Evolutionary conservation across 2,329 filamentous ascomycete species (phyloP).

Genomic region (Botryotinia narcissicola): DNA sequence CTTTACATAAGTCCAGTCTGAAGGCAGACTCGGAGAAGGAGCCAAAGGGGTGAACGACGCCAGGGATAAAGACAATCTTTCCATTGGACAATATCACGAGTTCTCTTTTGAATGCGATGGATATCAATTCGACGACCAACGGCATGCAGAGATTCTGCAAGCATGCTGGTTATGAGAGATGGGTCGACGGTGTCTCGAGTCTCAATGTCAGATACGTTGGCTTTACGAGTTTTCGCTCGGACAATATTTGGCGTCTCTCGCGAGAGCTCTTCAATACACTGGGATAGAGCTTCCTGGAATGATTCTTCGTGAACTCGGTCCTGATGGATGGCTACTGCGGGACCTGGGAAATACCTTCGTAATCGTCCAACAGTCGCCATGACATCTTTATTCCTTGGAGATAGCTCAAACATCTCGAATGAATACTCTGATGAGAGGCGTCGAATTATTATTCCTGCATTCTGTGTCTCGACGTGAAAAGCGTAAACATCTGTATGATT

Average conservation of each 20-base stretch:
- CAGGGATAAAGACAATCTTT: slow-evolving; percentile 42
- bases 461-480: slow-evolving; percentile 46
- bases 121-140: slow-evolving; percentile 38
- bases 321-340: slow-evolving; percentile 26
- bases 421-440: slow-evolving; percentile 20
- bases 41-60: slow-evolving; percentile 53
- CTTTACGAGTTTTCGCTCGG: slow-evolving; percentile 17
- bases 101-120: slow-evolving; percentile 48
- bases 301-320: neutral
- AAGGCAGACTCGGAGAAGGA: slow-evolving; percentile 52
- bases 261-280: slow-evolving; percentile 24
- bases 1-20: slow-evolving; percentile 38
- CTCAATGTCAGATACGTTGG: slow-evolving; percentile 43
- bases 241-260: slow-evolving; percentile 20
- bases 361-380: slow-evolving; percentile 43
- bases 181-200: slow-evolving; percentile 50
- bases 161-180: slow-evolving; percentile 50
- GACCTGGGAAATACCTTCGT: slow-evolving; percentile 46
- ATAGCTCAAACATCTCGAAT: slow-evolving; percentile 49
- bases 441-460: slow-evolving; percentile 46
- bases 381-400: slow-evolving; percentile 42
- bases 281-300: slow-evolving; percentile 29
- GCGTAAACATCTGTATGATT: slow-evolving; percentile 35
- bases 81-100: slow-evolving; percentile 54
- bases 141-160: slow-evolving; percentile 45